Conservation (phyloP, 225 moss, liverwort and hornwort species). For the Straminergon stramineum region DNA sequence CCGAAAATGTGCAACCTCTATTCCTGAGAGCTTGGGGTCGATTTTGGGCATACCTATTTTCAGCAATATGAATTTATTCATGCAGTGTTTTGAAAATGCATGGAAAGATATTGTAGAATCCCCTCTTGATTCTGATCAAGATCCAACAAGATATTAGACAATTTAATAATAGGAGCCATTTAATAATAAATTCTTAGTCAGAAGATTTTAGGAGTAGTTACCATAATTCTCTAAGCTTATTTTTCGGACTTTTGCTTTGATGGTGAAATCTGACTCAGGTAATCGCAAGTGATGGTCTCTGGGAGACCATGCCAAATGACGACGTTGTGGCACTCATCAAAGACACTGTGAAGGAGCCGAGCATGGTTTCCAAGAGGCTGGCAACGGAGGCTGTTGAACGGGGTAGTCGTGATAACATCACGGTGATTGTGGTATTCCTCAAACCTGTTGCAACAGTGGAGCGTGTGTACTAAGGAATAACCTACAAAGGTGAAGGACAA, state of each 20-base stretch:
- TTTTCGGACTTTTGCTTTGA: neutral
- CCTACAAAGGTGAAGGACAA: neutral
- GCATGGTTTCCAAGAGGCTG: constrained; percentile 56
- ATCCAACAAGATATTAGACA: neutral
- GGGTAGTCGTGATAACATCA: constrained; percentile 55
- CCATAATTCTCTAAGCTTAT: neutral
- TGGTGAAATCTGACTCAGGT: constrained; percentile 19
- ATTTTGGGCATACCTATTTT: neutral
- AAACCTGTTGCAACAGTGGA: constrained; percentile 52
- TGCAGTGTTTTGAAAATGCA: neutral
- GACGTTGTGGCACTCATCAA: constrained; percentile 41
- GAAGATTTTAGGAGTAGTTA: neutral
- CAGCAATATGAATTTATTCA: neutral
- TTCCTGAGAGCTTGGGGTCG: neutral
- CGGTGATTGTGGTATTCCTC: constrained; percentile 48
- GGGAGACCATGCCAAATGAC: constrained; percentile 45
- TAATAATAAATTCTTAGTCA: neutral
- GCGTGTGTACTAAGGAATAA: constrained; percentile 28
- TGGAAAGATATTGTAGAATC: neutral
- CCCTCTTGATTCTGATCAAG: neutral
- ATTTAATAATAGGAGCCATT: no score
- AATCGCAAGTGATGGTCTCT: constrained; percentile 59
- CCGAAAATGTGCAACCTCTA: neutral
- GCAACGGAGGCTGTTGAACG: constrained; percentile 57
- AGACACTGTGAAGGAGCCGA: constrained; percentile 62